Base-by-base conservation (phyloP, 2,329 filamentous ascomycete genomes). In the Phyllosticta ampelicida region DNA sequence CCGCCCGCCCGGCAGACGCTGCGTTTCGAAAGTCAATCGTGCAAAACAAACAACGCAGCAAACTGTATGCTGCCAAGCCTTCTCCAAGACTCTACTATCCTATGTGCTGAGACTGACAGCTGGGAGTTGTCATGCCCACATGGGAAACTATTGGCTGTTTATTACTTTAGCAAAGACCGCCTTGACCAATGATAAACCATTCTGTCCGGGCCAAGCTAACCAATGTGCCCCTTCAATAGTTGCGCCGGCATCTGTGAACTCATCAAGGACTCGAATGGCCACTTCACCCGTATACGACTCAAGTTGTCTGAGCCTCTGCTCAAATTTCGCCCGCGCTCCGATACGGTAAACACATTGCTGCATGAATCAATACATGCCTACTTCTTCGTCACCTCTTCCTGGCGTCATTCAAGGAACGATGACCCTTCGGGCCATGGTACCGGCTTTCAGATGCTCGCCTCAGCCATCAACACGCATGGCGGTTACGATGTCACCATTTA, bases 231-330 rank as follows among this genome's bases (percentile, higher is more conserved):
- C 26, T 54, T 59, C 56, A 44, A 54, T 48, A 70, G 70, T 49
- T 76, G 74, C 62, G 74, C 74, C 57, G 74, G 74, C 50, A 74
- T 74, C 58, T 77, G 74, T 62, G 74, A 76, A 60, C 68, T 76
- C 28, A 68, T 71, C 48, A 73, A 70, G 55, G 71, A 75, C 56
- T 62, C 66, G 16, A 59, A 67, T 18, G 68, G 66, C 29, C 73
- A 70, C 55, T 71, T 70, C 60, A 70, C 69, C 5, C 67, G 70
- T 55, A 73, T 75, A 53, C 67, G 72, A 20, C 62, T 77, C 49
- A 76, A 76, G 63, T 65, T 77, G 48, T 75, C 73, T 59, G 73
- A 74, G 30, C 68, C 74, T 23, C 64, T 76, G 54, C 67, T 77
- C 53, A 75, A 76, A 60, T 76, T 71, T 61, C 70, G 74, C 36